Conservation (phyloP, 495 filamentous ascomycete genomes). For the Aspergillus kassunensis region DNA sequence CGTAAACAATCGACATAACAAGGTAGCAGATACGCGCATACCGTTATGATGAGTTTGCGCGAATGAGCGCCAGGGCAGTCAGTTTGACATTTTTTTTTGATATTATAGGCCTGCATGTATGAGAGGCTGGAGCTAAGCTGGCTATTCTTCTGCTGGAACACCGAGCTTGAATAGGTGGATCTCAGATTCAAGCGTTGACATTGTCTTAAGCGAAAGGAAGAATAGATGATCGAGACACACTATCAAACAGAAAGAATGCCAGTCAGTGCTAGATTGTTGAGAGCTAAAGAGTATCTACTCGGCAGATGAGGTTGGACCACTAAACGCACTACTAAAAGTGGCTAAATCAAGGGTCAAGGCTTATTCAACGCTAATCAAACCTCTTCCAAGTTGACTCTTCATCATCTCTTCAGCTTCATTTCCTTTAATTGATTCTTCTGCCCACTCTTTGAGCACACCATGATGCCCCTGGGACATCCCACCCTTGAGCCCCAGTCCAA, state of each 20-base stretch:
- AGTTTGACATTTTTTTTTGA: not conserved
- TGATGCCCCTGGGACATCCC: not conserved
- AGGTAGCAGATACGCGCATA: not conserved
- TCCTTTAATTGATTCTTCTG: not conserved
- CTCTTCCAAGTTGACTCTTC: not conserved
- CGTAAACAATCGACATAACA: constrained; percentile 3
- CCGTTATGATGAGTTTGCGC: not conserved
- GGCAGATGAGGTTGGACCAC: no score
- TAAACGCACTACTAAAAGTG: no score
- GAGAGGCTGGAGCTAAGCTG: not conserved
- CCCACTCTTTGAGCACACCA: constrained; percentile 2
- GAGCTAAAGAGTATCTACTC: no score
- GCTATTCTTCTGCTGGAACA: not conserved
- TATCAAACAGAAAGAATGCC: no score
- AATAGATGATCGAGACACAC: no score
- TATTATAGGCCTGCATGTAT: no score
- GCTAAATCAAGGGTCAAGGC: not conserved
- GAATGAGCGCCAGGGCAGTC: not conserved
- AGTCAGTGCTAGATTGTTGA: no score
- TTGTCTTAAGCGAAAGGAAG: no score
- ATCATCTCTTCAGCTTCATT: not conserved
- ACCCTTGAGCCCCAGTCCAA: not conserved
- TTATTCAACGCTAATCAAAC: not conserved
- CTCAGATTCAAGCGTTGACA: no score
- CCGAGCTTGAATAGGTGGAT: no score